Evolutionary conservation across 345 rosid genomes (phyloP).

Genomic region (Gossypium australe): DNA sequence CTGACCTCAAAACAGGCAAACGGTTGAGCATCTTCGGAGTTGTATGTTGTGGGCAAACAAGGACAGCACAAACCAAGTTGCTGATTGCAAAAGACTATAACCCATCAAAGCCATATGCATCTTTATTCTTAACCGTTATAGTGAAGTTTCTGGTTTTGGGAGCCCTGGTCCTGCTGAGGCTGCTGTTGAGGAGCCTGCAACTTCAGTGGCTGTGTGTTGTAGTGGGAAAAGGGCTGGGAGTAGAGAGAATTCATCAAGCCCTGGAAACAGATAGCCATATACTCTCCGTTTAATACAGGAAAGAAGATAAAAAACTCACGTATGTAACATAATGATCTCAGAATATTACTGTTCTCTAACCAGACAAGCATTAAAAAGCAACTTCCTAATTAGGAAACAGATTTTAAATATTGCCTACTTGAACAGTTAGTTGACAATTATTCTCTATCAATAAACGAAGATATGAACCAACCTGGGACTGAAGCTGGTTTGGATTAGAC

Average conservation of each 20-base stretch:
- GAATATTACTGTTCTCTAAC: not conserved
- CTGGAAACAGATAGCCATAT: slow-evolving; percentile 31
- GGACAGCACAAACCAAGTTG: slow-evolving; percentile 71
- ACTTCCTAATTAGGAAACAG: not conserved
- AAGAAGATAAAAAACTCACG: not conserved
- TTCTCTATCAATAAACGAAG: not conserved
- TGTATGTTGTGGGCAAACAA: slow-evolving; percentile 36
- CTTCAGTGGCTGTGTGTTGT: slow-evolving; percentile 72
- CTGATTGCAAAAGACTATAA: slow-evolving; percentile 62
- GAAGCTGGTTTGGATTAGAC: slow-evolving; percentile 65
- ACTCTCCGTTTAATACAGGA: not conserved
- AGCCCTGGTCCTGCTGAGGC: slow-evolving; percentile 68
- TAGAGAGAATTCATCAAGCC: slow-evolving; percentile 88
- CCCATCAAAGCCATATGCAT: slow-evolving; percentile 45
- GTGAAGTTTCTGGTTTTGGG: slow-evolving; percentile 79
- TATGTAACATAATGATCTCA: not conserved
- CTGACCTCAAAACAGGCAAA: slow-evolving; percentile 33
- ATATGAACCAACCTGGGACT: slow-evolving; percentile 69
- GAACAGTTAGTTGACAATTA: not conserved
- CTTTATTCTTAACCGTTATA: slow-evolving; percentile 60
- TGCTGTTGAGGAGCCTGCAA: slow-evolving; percentile 55
- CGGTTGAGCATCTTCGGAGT: slow-evolving; percentile 8
- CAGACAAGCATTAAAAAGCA: not conserved
- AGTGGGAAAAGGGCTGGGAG: slow-evolving; percentile 86
- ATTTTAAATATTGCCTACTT: not conserved